A percentile compares a stretch with the other conserved stretches of the same genome.
These are phyloP conservation scores for Hamamelis virginiana DNA, from an alignment of 164 flowering plant genomes.

Conservation along the genomic window DNA sequence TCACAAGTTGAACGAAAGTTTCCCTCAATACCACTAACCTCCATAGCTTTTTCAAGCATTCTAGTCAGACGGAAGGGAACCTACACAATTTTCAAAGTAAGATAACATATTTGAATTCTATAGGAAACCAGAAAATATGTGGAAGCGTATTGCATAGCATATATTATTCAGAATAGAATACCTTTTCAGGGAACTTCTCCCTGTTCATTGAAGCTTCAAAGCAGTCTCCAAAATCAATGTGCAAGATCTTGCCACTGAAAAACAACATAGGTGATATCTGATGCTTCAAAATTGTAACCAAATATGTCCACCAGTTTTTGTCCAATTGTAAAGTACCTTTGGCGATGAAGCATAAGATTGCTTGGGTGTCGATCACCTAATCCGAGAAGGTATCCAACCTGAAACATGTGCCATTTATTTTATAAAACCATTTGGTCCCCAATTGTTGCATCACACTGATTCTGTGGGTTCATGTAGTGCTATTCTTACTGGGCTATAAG, in stretches of 20 bases:
- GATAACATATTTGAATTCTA: neutral
- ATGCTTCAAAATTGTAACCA: neutral
- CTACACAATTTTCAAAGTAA: slow-evolving; percentile 32
- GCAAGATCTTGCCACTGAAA: slow-evolving; percentile 94
- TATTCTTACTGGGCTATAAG: neutral
- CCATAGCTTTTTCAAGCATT: slow-evolving; percentile 99
- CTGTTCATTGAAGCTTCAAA: slow-evolving; percentile 99
- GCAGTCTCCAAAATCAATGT: slow-evolving; percentile 98
- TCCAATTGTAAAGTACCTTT: slow-evolving; percentile 49
- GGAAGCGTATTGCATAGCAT: neutral
- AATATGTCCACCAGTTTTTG: neutral
- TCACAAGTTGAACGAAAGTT: slow-evolving; percentile 97
- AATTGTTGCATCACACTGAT: neutral
- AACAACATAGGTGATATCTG: neutral
- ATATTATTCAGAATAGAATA: slow-evolving; percentile 3
- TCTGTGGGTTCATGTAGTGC: neutral
- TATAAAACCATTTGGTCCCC: neutral
- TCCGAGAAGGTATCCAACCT: slow-evolving; percentile 99
- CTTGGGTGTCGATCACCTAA: slow-evolving; percentile 99
- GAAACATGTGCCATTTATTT: slow-evolving; percentile 19
- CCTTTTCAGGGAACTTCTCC: slow-evolving; percentile 99
- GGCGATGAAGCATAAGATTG: slow-evolving; percentile 97
- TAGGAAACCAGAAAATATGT: neutral
- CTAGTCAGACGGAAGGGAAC: slow-evolving; percentile 99
- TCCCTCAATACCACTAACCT: slow-evolving; percentile 97